A percentile compares a stretch with the other conserved stretches of the same genome.
phyloP scores from a whole-genome alignment of 1,284 basidiomycete genomes.

The Pseudozyma tsukubaensis region DNA sequence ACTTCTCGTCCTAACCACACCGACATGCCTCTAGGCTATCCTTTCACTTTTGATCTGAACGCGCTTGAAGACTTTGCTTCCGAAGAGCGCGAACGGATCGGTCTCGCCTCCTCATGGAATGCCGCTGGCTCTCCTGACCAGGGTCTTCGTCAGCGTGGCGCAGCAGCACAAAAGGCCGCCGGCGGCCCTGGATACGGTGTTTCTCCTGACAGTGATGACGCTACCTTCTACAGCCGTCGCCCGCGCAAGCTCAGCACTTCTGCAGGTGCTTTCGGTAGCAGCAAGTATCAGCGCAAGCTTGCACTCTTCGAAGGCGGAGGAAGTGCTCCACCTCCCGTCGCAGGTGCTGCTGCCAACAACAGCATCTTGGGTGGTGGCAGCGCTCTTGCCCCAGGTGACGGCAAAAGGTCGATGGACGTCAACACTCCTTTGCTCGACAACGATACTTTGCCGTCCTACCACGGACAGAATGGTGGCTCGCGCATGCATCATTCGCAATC shows the following conservation, averaged over 20 bases:
- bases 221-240: slow-evolving; percentile 65
- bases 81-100: slow-evolving; percentile 61
- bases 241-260: slow-evolving; percentile 55
- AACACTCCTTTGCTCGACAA: slow-evolving; percentile 68
- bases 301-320: slow-evolving; percentile 85
- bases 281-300: slow-evolving; percentile 79
- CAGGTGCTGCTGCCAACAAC: slow-evolving; percentile 53
- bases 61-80: slow-evolving; percentile 62
- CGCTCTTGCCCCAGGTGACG: slow-evolving; percentile 14
- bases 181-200: slow-evolving; percentile 49
- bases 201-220: slow-evolving; percentile 63
- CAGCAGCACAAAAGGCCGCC: slow-evolving; percentile 24
- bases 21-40: slow-evolving; percentile 57
- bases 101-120: slow-evolving; percentile 28
- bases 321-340: slow-evolving; percentile 56
- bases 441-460: slow-evolving; percentile 66
- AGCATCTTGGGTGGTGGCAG: slow-evolving; percentile 71
- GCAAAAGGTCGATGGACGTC: slow-evolving; percentile 45
- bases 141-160: slow-evolving; percentile 41
- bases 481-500: slow-evolving; percentile 28
- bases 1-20: slow-evolving; percentile 18
- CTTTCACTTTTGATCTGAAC: slow-evolving; percentile 64
- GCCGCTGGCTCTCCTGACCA: slow-evolving; percentile 19
- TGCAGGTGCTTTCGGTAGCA: slow-evolving; percentile 51
- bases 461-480: slow-evolving; percentile 56